phyloP scores from a whole-genome alignment of 805 yeast genomes.

The Kazachstania viticola region DNA sequence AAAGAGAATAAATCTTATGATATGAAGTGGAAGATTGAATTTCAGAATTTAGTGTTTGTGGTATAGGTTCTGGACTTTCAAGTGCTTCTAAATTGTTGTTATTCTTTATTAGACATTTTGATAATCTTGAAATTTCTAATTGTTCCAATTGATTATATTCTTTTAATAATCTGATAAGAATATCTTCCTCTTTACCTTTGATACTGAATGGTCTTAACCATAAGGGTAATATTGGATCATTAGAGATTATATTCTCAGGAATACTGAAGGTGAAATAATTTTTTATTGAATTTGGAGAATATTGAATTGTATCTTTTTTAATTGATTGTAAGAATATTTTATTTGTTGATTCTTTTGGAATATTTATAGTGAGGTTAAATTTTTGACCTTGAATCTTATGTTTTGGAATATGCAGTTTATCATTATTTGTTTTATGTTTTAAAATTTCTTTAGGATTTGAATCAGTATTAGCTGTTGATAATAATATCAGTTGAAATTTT shows the following conservation, averaged over 20 bases:
- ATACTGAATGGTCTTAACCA: constrained; percentile 21
- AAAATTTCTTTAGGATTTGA: too few relatives aligned
- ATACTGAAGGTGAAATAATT: constrained; percentile 21
- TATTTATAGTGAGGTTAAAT: constrained; percentile 13
- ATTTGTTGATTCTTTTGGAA: constrained; percentile 11
- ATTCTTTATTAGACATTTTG: constrained; percentile 13
- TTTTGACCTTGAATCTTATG: constrained; percentile 1
- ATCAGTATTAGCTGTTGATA: constrained; percentile 3
- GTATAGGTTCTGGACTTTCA: neutral
- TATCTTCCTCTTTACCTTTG: constrained; percentile 10
- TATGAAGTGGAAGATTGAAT: constrained; percentile 11
- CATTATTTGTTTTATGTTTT: too few relatives aligned
- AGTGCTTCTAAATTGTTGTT: neutral
- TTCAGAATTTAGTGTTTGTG: constrained; percentile 1
- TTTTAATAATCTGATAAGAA: constrained; percentile 19
- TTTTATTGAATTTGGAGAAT: constrained; percentile 23
- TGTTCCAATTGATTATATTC: constrained; percentile 29
- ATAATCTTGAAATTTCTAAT: constrained; percentile 21
- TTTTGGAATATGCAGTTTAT: too few relatives aligned
- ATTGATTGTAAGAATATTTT: constrained; percentile 23
- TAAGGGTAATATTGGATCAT: constrained; percentile 20
- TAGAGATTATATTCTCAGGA: constrained; percentile 12
- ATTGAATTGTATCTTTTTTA: constrained; percentile 22
- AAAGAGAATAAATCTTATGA: constrained; percentile 16
- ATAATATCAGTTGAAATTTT: neutral